These are phyloP conservation scores for Chloranthus sessilifolius DNA, from an alignment of 164 flowering plant genomes.

Conservation along the genomic window DNA sequence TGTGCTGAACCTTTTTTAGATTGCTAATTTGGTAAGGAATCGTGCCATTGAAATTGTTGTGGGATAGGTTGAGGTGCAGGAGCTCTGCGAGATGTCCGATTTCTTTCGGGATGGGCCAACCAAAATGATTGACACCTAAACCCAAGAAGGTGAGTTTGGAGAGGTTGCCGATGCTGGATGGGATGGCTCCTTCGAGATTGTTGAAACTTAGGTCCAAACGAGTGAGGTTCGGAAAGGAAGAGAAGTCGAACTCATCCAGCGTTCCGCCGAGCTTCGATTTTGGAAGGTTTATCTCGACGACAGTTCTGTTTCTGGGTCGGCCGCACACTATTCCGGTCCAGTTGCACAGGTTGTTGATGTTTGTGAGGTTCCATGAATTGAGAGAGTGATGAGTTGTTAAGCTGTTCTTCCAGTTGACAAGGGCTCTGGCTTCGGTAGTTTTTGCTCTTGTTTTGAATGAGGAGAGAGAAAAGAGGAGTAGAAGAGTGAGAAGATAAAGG, in stretches of 20 bases:
- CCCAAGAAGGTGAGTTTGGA: conserved; percentile 3
- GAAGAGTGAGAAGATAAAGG: no score
- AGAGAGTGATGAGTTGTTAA: neutral
- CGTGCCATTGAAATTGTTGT: neutral
- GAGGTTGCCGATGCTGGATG: neutral
- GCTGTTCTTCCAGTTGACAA: no score
- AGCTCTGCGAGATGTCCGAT: neutral
- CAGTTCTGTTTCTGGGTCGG: neutral
- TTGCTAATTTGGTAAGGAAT: neutral
- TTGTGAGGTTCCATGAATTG: neutral
- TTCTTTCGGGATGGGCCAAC: neutral
- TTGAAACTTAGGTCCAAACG: neutral
- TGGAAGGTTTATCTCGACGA: neutral
- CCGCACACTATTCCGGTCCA: neutral
- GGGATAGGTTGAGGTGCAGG: neutral
- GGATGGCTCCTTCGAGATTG: neutral
- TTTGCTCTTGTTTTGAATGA: neutral
- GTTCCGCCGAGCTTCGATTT: neutral
- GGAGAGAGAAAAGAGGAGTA: no score
- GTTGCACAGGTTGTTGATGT: neutral
- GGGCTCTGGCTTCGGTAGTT: no score
- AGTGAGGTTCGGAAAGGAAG: neutral
- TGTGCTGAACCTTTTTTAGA: neutral
- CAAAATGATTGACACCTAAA: neutral
- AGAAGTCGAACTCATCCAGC: neutral